A percentile compares a stretch with the other conserved stretches of the same genome.
These are phyloP conservation scores for Volvox reticuliferus DNA, from an alignment of 139 green algal genomes.

Conservation along the genomic window DNA sequence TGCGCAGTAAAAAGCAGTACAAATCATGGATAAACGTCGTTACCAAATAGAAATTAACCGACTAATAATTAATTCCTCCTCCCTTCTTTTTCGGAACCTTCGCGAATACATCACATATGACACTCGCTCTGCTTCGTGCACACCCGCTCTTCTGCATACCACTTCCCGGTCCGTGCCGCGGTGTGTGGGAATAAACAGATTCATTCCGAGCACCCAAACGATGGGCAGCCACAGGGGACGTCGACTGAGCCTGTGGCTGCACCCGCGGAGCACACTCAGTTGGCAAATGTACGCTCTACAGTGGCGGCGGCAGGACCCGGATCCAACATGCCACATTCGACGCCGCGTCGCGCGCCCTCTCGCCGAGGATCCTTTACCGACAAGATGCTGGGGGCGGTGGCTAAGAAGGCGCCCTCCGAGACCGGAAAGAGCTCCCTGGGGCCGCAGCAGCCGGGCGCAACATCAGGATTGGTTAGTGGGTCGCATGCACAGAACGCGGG, in stretches of 20 bases:
- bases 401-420: conserved; percentile 31
- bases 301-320: not conserved
- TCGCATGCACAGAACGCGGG: not conserved
- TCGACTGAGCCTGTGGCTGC: conserved; percentile 37
- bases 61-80: no score
- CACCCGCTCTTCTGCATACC: no score
- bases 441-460: no score
- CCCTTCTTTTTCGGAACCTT: no score
- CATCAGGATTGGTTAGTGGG: not conserved
- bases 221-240: conserved; percentile 41
- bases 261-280: conserved; percentile 24
- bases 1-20: no score
- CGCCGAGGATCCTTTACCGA: conserved; percentile 45
- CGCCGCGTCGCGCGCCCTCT: conserved; percentile 25
- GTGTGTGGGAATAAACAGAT: not conserved
- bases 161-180: no score
- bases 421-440: conserved; percentile 28
- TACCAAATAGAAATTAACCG: no score
- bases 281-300: not conserved
- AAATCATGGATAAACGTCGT: no score
- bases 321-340: not conserved
- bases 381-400: conserved; percentile 33
- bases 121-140: no score
- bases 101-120: no score
- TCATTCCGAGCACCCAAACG: conserved; percentile 41